Conservation (phyloP, 78 protist genomes). For the Capsaspora owczarzaki region DNA sequence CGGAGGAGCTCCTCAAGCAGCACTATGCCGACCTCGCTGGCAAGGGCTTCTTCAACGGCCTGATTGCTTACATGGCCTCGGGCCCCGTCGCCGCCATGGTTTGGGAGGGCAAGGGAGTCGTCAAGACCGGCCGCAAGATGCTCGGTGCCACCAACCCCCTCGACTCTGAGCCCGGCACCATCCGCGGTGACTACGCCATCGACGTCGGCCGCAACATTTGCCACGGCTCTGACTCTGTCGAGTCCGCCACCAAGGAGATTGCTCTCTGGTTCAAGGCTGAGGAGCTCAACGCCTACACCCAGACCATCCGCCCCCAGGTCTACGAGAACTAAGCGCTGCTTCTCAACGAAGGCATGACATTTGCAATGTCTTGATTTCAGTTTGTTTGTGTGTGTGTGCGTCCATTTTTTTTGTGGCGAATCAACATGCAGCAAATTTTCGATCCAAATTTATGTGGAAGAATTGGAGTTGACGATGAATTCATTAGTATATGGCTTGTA, state of each 20-base stretch:
- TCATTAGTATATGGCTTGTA: too few species aligned
- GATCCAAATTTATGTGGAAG: too few species aligned
- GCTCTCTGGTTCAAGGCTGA: conserved; percentile 59
- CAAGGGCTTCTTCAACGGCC: conserved; percentile 61
- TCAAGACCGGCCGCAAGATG: conserved; percentile 51
- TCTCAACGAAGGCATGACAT: too few species aligned
- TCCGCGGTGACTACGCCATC: conserved; percentile 69
- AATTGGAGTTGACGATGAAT: too few species aligned
- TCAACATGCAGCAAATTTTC: too few species aligned
- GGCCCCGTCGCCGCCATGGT: conserved; percentile 44
- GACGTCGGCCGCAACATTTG: conserved; percentile 47
- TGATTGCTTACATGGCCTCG: conserved; percentile 41
- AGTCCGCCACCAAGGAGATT: conserved; percentile 71
- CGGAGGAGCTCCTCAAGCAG: conserved; percentile 13
- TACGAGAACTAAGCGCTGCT: conserved; percentile 24
- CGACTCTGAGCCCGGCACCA: conserved; percentile 67
- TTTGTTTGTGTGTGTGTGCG: too few species aligned
- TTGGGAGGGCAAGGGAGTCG: conserved; percentile 50
- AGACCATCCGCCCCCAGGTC: conserved; percentile 1
- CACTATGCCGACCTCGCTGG: conserved; percentile 62
- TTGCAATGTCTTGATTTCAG: too few species aligned
- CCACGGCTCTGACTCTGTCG: conserved; percentile 77
- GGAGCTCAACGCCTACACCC: conserved; percentile 24
- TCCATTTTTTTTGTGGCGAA: too few species aligned
- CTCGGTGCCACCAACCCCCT: conserved; percentile 80